These are phyloP conservation scores for Entonaema liquescens DNA, from an alignment of 495 filamentous ascomycete species.

Conservation along the genomic window DNA sequence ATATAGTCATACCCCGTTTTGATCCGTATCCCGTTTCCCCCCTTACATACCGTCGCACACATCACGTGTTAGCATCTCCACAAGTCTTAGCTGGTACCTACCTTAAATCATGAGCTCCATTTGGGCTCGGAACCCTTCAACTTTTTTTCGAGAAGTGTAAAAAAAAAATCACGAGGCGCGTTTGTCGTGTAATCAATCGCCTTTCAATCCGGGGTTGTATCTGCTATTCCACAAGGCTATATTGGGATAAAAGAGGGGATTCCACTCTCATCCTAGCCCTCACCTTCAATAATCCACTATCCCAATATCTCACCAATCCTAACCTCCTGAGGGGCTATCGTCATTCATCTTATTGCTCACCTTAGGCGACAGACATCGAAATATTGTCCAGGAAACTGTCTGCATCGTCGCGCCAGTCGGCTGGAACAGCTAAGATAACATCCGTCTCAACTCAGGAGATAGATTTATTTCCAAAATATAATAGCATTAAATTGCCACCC, in stretches of 20 bases:
- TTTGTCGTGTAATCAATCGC: constrained; percentile 21
- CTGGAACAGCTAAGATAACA: neutral
- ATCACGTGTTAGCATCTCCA: constrained; percentile 24
- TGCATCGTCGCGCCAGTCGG: neutral
- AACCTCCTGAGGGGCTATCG: neutral
- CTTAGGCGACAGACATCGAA: constrained; percentile 3
- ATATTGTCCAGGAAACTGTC: neutral
- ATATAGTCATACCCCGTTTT: neutral
- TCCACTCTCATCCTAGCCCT: neutral
- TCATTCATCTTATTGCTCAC: constrained; percentile 9
- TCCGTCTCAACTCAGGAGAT: neutral
- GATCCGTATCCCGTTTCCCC: neutral
- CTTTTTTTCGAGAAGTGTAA: constrained; percentile 29
- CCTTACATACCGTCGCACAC: constrained; percentile 4
- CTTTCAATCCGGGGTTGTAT: neutral
- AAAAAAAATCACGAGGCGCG: constrained; percentile 14
- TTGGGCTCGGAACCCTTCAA: constrained; percentile 32
- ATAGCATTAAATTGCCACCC: constrained; percentile 4
- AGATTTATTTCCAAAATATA: neutral
- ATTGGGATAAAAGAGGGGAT: neutral
- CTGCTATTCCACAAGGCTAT: neutral
- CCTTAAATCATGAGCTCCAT: constrained; percentile 28
- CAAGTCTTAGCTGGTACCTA: constrained; percentile 22
- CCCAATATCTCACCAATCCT: neutral
- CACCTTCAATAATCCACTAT: neutral